Evolutionary conservation across 2,329 filamentous ascomycete genomes (phyloP), one percentile per base, ranked within the genome.

Genomic region (Ramichloridium luteum): DNA sequence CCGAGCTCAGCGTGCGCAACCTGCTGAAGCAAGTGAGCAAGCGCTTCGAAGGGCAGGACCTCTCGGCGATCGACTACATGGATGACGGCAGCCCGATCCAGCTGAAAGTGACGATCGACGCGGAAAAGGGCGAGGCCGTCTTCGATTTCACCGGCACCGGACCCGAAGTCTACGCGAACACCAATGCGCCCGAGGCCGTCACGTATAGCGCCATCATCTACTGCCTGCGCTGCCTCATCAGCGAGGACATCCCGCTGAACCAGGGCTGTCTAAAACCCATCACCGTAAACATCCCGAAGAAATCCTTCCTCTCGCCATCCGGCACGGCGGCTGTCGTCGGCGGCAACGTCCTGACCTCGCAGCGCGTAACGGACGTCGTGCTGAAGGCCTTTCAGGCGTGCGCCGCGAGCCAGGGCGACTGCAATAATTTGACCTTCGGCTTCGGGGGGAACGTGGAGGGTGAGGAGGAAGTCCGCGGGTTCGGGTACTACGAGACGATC

Each of bases 401-500:
- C 44, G 81, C 81, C 4, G 83, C 82, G 20, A 74, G 67, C 13
- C 82, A 90, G 50, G 83, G 83, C 29, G 79, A 81, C 56, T 81
- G 76, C 55, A 90, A 90, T 57, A 88, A 88, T 53, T 67, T 90
- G 4, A 88, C 82, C 0, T 90, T 90, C 49, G 82, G 80, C 39
- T 83, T 82, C 46, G 79, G 80, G 32, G 80, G 80, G 26, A 76
- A 79, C 38, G 55, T 68, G 16, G 58, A 65, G 0, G 64, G 67
- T 3, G 61, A 69, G 29, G 65, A 70, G 33, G 65, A 68, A n/a
- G 64, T 73, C n/a, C 73, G 74, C 20, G 82, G 82, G 0, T 90
- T 90, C 50, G 82, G 82, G 6, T 90, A 88, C 62, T 88, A 88
- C 54, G 82, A 90, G 56, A 88, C 81, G 4, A 85, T 90, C 40